phyloP scores from a whole-genome alignment of 106 monocot species.

The Platanthera guangdongensis region DNA sequence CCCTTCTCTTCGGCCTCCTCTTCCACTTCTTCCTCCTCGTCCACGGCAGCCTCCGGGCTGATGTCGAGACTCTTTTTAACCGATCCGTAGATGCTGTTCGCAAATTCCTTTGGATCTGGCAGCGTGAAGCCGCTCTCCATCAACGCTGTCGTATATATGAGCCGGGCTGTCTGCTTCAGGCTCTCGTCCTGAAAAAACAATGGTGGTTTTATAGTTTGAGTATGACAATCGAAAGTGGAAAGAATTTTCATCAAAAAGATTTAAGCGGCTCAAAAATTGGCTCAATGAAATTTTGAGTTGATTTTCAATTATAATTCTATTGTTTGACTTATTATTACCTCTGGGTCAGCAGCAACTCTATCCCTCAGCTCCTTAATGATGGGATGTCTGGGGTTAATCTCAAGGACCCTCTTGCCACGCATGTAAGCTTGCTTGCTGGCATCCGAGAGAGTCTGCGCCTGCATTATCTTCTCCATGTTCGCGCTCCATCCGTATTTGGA shows the following conservation, averaged over 20 bases:
- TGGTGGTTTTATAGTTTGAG: too few relatives aligned
- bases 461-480: slow-evolving; percentile 99
- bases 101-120: slow-evolving; percentile 81
- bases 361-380: slow-evolving; percentile 94
- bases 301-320: too few relatives aligned
- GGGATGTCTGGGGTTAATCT: slow-evolving; percentile 96
- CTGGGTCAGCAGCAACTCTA: slow-evolving; percentile 55
- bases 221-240: too few relatives aligned
- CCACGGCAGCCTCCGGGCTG: slow-evolving; percentile 58
- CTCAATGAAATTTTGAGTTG: too few relatives aligned
- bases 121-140: slow-evolving; percentile 96
- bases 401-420: slow-evolving; percentile 90
- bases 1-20: slow-evolving; percentile 23
- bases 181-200: slow-evolving; percentile 50
- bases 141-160: slow-evolving; percentile 88
- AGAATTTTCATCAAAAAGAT: too few relatives aligned
- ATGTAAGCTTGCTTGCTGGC: slow-evolving; percentile 75
- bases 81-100: slow-evolving; percentile 65
- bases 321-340: slow-evolving; percentile 36
- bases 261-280: too few relatives aligned
- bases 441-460: slow-evolving; percentile 83
- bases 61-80: slow-evolving; percentile 72
- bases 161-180: slow-evolving; percentile 70
- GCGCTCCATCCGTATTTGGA: slow-evolving; percentile 96
- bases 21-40: slow-evolving; percentile 72